Evolutionary conservation across 306 rosid species (phyloP), one percentile per base, ranked within the genome.

Genomic region (Arachis hypogaea): DNA sequence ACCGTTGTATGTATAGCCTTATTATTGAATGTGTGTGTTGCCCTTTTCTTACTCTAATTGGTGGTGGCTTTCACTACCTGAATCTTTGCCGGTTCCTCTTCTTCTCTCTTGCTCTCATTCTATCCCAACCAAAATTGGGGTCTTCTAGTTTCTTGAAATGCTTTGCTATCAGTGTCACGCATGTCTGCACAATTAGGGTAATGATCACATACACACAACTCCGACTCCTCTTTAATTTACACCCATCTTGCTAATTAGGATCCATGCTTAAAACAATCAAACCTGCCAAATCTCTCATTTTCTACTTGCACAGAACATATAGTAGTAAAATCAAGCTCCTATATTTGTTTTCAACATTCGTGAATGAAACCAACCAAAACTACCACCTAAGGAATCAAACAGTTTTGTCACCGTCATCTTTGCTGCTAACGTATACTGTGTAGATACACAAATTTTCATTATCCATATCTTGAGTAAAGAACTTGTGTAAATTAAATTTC

Each of bases 111-210:
- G 12, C 12, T 64, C 77, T 14, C 74, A 3, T 33, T 63, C 5
- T 45, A 16, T 63, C 45, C 70, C 41, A 71, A 80, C 80, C 59
- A 69, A 66, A 72, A 58, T 80, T 77, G 38, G 78, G 77, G 66
- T 70, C 68, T 74, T 52, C 14, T 76, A 64, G 71, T 83, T 79
- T 79, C 84, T 86, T 78, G 83, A 80, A 67, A 69, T 83, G 64
- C 57, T 75, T 72, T 76, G 54, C 76, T 86, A 74, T 69, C 74
- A 64, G 81, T 78, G 70, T 82, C 72, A 77, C 72, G 81, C 76
- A 79, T 84, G 86, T 81, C 74, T 78, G 80, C 81, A 80, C 83
- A 82, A 77, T 82, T 69, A 75, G 72, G 77, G 89, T 52, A 83
- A 68, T 59, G 29, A 14, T 14, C 14, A 14, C 80, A 49, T 40